These are phyloP conservation scores for Choiromyces venosus DNA, from an alignment of 495 filamentous ascomycete species.

Conservation along the genomic window DNA sequence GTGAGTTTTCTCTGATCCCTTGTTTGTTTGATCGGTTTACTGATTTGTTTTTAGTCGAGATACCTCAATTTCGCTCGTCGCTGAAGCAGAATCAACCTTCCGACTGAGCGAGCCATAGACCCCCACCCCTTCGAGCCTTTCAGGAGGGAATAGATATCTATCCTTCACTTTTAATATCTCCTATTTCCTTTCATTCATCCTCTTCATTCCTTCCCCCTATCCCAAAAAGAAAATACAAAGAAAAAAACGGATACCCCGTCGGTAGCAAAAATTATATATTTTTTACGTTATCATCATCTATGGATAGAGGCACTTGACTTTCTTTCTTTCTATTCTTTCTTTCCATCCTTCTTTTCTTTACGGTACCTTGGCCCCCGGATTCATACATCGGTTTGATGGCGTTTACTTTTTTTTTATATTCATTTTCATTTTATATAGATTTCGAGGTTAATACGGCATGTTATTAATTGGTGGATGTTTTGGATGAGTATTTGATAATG, in stretches of 20 bases:
- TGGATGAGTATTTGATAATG: not conserved
- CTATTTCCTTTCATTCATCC: not conserved
- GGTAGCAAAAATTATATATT: not conserved
- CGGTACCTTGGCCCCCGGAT: not conserved
- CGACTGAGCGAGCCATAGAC: not conserved
- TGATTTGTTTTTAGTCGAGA: conserved; percentile 25
- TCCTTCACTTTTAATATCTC: not conserved
- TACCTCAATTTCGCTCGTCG: conserved; percentile 34
- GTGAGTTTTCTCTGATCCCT: conserved; percentile 16
- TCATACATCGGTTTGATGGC: not conserved
- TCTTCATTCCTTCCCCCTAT: not conserved
- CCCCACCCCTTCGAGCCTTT: not conserved
- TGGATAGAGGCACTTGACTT: not conserved
- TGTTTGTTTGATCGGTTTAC: too few relatives aligned
- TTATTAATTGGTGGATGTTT: not conserved
- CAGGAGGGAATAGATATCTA: not conserved
- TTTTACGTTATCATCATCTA: not conserved
- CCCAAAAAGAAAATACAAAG: not conserved
- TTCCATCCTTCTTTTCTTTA: not conserved
- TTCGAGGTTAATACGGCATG: not conserved
- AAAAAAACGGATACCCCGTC: not conserved
- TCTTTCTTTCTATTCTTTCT: not conserved
- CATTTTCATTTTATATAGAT: not conserved
- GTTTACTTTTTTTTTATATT: not conserved
- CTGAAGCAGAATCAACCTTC: not conserved